Conservation (phyloP, 257 asterid species). For the Vinca minor region DNA sequence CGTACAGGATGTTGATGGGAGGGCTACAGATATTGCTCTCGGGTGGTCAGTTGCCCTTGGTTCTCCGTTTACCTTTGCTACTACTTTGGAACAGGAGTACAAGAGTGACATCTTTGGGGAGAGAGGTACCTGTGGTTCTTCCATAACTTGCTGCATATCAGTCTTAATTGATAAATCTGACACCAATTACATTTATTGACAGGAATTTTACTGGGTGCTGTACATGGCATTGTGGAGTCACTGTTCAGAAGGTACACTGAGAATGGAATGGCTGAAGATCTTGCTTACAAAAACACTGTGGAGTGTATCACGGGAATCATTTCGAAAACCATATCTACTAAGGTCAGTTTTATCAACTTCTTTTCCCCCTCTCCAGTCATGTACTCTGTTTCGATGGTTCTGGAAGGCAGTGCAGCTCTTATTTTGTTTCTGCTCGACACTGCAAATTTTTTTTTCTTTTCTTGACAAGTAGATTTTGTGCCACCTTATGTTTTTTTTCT, state of each 20-base stretch:
- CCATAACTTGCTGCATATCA: background rate
- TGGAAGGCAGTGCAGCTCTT: background rate
- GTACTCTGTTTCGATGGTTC: background rate
- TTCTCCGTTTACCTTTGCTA: conserved; percentile 90
- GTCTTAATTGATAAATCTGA: conserved; percentile 4
- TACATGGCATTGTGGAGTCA: conserved; percentile 90
- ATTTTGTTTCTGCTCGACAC: background rate
- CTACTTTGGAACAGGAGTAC: conserved; percentile 84
- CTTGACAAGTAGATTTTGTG: too few species aligned
- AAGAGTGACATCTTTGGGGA: conserved; percentile 96
- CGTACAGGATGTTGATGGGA: conserved; percentile 79
- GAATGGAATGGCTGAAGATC: conserved; percentile 82
- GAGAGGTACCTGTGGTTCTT: conserved; percentile 46
- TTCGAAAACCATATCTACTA: conserved; percentile 79
- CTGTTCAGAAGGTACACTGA: conserved; percentile 90
- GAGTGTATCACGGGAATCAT: conserved; percentile 81
- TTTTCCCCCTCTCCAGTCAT: background rate
- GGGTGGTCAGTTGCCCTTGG: conserved; percentile 98
- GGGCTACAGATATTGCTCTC: conserved; percentile 95
- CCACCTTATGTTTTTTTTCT: background rate
- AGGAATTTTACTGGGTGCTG: conserved; percentile 98
- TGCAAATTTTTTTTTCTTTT: too few species aligned
- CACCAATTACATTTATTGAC: conserved; percentile 8
- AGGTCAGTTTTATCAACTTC: conserved; percentile 37
- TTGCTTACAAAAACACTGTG: conserved; percentile 90